These are phyloP conservation scores for Suillus cothurnatus DNA, from an alignment of 768 basidiomycete species.

Conservation along the genomic window DNA sequence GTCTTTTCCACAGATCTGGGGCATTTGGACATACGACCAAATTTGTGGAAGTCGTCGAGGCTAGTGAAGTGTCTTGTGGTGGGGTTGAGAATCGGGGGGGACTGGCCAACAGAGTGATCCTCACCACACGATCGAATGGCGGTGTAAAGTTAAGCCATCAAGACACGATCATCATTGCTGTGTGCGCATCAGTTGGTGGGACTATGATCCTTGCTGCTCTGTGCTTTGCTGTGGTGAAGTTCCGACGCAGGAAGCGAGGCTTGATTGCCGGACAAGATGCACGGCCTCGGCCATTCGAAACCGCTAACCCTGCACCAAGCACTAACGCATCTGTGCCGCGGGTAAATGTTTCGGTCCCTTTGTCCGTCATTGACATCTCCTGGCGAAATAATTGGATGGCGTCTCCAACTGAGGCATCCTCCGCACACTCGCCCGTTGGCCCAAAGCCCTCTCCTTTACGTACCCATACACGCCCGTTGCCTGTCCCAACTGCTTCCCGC, in stretches of 20 bases:
- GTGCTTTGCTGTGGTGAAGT: slow-evolving; percentile 21
- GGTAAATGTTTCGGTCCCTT: background rate
- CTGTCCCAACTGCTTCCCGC: background rate
- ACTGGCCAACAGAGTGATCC: background rate
- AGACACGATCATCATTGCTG: slow-evolving; percentile 18
- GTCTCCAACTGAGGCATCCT: slow-evolving; percentile 5
- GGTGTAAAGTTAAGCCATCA: slow-evolving; percentile 5
- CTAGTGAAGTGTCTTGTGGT: slow-evolving; percentile 11
- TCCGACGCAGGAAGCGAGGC: slow-evolving; percentile 18
- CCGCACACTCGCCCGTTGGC: background rate
- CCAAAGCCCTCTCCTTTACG: slow-evolving; percentile 3
- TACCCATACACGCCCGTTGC: background rate
- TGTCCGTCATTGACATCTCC: slow-evolving; percentile 9
- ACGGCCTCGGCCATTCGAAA: slow-evolving; percentile 27
- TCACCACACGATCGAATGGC: slow-evolving; percentile 2
- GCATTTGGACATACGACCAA: slow-evolving; percentile 27
- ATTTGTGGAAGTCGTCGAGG: slow-evolving; percentile 4
- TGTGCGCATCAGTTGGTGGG: slow-evolving; percentile 26
- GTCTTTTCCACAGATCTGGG: slow-evolving; percentile 36
- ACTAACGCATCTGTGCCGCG: background rate
- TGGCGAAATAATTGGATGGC: slow-evolving; percentile 5
- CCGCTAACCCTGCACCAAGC: slow-evolving; percentile 15
- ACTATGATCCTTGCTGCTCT: slow-evolving; percentile 16
- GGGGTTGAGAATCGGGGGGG: background rate
- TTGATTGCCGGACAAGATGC: slow-evolving; percentile 24